These are phyloP conservation scores for Termitomyces eurrhizus DNA, from an alignment of 768 basidiomycete species.

Conservation along the genomic window DNA sequence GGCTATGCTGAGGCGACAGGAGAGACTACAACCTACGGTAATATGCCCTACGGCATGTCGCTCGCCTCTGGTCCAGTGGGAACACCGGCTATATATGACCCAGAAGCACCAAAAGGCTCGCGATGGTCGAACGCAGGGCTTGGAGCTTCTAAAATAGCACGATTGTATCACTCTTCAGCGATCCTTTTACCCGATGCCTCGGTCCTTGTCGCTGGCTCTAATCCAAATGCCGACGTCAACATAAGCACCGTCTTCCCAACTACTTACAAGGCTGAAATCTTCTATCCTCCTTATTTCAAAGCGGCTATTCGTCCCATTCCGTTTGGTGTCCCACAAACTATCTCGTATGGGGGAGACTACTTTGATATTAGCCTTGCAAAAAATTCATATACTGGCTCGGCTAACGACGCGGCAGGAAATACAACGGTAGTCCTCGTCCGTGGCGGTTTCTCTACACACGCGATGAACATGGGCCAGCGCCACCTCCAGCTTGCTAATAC, in stretches of 20 bases:
- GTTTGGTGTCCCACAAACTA: constrained; percentile 60
- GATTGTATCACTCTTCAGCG: constrained; percentile 80
- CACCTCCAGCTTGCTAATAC: constrained; percentile 79
- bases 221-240: constrained; percentile 86
- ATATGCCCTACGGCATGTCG: constrained; percentile 58
- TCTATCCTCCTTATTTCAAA: constrained; percentile 91
- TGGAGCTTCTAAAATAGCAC: constrained; percentile 48
- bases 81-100: constrained; percentile 66
- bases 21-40: constrained; percentile 32
- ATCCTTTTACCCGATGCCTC: constrained; percentile 79
- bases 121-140: constrained; percentile 63
- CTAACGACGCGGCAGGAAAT: constrained; percentile 69
- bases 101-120: constrained; percentile 51
- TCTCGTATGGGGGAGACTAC: constrained; percentile 77
- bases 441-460: constrained; percentile 79
- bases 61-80: constrained; percentile 67
- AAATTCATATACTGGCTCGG: constrained; percentile 58
- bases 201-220: constrained; percentile 86
- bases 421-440: constrained; percentile 76
- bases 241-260: constrained; percentile 61
- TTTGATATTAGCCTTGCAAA: constrained; percentile 77
- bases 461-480: constrained; percentile 86
- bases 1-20: constrained; percentile 55
- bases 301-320: constrained; percentile 64
- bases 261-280: constrained; percentile 77